These are phyloP conservation scores for Paramecium biaurelia DNA, from an alignment of 73 alveolate species.

Conservation along the genomic window DNA sequence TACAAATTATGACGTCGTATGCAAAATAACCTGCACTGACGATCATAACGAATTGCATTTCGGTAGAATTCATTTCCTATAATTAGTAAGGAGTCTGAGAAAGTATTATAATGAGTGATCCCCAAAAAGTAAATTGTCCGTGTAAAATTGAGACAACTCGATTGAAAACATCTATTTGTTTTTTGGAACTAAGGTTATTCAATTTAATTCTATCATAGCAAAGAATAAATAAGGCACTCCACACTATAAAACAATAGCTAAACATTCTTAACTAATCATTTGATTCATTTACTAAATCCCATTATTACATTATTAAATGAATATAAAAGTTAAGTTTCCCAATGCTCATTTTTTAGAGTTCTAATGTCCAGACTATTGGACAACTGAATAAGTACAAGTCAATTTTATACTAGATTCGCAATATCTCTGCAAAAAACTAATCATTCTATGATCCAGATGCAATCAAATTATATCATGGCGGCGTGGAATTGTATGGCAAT, in stretches of 20 bases:
- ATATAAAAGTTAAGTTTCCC: conserved; percentile 37
- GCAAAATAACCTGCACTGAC: conserved; percentile 33
- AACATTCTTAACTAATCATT: conserved; percentile 16
- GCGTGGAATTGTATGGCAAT: neutral
- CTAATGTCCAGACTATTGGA: conserved; percentile 26
- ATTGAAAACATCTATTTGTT: neutral
- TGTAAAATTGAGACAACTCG: neutral
- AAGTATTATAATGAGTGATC: neutral
- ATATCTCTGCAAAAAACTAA: neutral
- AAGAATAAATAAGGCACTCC: neutral
- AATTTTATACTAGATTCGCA: neutral
- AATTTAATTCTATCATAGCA: conserved; percentile 3
- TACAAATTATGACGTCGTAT: conserved; percentile 35
- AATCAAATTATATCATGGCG: neutral
- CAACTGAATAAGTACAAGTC: neutral
- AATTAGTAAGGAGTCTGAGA: neutral
- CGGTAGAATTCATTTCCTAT: neutral
- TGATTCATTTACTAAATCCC: conserved; percentile 32
- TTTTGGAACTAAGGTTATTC: neutral
- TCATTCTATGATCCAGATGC: neutral
- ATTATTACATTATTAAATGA: conserved; percentile 24
- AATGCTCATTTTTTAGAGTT: neutral
- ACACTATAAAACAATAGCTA: neutral
- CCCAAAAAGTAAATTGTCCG: conserved; percentile 38
- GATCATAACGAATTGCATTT: neutral